Evolutionary conservation across 2,329 filamentous ascomycete genomes (phyloP).

Genomic region (Fusarium devonianum): DNA sequence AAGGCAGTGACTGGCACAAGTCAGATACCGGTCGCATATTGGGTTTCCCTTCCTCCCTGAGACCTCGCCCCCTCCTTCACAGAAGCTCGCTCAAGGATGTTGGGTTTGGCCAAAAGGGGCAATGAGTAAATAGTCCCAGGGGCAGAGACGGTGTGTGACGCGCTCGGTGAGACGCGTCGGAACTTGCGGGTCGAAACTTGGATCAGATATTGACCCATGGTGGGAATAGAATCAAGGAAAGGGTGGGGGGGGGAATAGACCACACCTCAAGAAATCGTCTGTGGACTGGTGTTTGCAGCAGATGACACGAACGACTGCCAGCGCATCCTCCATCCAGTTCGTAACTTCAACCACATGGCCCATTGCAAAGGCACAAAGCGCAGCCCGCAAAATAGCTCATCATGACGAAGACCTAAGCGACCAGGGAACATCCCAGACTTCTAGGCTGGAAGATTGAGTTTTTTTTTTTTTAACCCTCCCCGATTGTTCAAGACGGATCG

Average conservation of each 20-base stretch:
- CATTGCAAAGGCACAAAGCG: not conserved
- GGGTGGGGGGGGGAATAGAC: too few species aligned
- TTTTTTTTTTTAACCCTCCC: too few species aligned
- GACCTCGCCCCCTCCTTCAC: too few species aligned
- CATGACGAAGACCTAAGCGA: conserved; percentile 23
- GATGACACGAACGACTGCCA: conserved; percentile 3
- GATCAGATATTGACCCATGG: not conserved
- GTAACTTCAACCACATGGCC: conserved; percentile 1
- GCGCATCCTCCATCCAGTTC: not conserved
- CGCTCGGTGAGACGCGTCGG: conserved; percentile 18
- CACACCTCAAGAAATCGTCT: too few species aligned
- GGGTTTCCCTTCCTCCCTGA: conserved; percentile 27
- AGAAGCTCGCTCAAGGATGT: too few species aligned
- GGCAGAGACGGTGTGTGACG: conserved; percentile 17
- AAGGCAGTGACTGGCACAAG: not conserved
- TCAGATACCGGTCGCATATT: conserved; percentile 24
- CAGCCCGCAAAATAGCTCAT: conserved; percentile 4
- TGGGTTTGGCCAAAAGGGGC: conserved; percentile 23
- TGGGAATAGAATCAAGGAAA: not conserved
- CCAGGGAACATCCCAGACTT: conserved; percentile 19
- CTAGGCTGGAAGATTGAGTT: not conserved
- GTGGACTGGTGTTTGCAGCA: not conserved
- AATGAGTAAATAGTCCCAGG: conserved; percentile 29
- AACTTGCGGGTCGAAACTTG: not conserved
- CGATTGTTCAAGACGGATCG: too few species aligned